Base-by-base conservation (phyloP, 129 eudicot species). In the Escallonia herrerae region DNA sequence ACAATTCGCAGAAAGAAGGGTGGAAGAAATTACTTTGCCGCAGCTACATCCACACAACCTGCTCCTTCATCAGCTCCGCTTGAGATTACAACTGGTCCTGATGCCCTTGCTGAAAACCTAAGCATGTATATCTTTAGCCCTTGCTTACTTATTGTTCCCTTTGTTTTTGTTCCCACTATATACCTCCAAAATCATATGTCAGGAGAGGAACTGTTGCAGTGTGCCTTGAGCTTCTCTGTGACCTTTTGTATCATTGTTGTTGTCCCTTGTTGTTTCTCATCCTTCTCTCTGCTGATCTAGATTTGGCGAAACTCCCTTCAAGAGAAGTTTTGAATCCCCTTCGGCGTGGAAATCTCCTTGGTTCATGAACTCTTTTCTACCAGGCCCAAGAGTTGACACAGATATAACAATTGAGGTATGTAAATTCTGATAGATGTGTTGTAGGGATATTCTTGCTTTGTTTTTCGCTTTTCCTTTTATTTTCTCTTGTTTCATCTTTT, bases 271-370 rank as follows among this genome's bases (percentile, higher is more conserved):
- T 70, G 53, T 41, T 38, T 67, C 37, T 15, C 15, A 37, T 48
- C 12, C 0, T 46, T 69, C 40, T 22, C 14, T 60, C 58, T 63
- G 15, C 52, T 51, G 33, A 22, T 10, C 4, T 73, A 91, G 97
- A 59, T 76, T 84, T 68, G 72, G 80, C 9, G 94, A 71, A 58
- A 91, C 90, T n/a, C 88, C 95, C 58, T 76, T 80, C 15, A 87
- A 72, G 70, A 72, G 78, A 77, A 76, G 79, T 72, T 62, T 87
- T 65, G 97, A 91, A 62, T 91, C 95, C 64, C 94, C 97, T 65
- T 87, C 90, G 50, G 86, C 94, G 10, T 87, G 93, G 95, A 91
- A 76, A 67, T 91, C 99, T n/a, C 99, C 95, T 56, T 93, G 96
- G 99, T 84, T 77, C 46, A 40, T 79, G 5, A 82, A 74, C 70